Percentiles rank a stretch among this genome's conserved stretches.
Conservation (phyloP, 208 protist species). For the Trypanosoma conorhini region DNA sequence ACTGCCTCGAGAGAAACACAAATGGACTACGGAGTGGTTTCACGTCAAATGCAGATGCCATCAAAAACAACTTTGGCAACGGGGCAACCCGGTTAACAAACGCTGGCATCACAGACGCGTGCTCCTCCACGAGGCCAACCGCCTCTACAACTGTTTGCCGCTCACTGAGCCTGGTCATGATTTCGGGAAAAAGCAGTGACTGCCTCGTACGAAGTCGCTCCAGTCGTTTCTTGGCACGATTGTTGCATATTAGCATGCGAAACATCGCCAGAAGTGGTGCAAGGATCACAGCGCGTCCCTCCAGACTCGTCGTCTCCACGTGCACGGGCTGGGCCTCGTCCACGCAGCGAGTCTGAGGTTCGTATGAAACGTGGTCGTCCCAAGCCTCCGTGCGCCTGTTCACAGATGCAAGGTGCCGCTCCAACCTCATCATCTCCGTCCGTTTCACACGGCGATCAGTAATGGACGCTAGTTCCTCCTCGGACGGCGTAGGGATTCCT, state of each 20-base stretch:
- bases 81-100: neutral
- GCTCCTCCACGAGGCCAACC: slow-evolving; percentile 14
- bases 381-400: slow-evolving; percentile 14
- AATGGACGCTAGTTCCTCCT: slow-evolving; percentile 12
- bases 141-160: slow-evolving; percentile 14
- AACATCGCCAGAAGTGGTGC: slow-evolving; percentile 25
- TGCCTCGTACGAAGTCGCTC: slow-evolving; percentile 8
- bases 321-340: no score
- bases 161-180: neutral
- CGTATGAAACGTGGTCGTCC: slow-evolving; percentile 21
- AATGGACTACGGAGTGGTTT: slow-evolving; percentile 37
- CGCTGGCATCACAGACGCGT: neutral
- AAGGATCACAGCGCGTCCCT: slow-evolving; percentile 25
- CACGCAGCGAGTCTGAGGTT: neutral
- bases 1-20: slow-evolving; percentile 36
- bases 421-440: slow-evolving; percentile 1
- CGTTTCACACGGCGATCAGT: neutral
- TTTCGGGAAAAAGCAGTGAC: neutral
- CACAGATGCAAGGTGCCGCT: slow-evolving; percentile 6
- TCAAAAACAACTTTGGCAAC: slow-evolving; percentile 21
- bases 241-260: slow-evolving; percentile 28
- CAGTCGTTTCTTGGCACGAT: slow-evolving; percentile 20
- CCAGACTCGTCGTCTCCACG: slow-evolving; percentile 16
- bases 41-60: slow-evolving; percentile 17
- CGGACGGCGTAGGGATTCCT: slow-evolving; percentile 13